A percentile compares a stretch with the other conserved stretches of the same genome.
These are phyloP conservation scores for Ustilago xerochloae DNA, from an alignment of 1,284 basidiomycete species.

Conservation along the genomic window DNA sequence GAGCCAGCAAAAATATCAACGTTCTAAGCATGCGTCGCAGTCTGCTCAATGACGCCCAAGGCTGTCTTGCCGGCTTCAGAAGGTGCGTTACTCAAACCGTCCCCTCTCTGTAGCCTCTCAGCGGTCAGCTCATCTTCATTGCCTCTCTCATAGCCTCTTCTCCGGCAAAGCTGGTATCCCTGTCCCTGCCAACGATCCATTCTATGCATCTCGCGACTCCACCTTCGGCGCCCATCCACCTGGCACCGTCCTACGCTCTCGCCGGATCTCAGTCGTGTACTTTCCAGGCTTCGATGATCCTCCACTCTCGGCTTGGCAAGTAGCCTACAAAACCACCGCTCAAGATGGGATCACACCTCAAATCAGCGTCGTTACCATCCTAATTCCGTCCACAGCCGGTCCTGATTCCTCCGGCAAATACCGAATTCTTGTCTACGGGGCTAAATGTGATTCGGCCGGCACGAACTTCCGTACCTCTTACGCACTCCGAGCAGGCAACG, in stretches of 20 bases:
- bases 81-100: slow-evolving; percentile 3
- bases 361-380: slow-evolving; percentile 47
- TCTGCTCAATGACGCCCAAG: slow-evolving; percentile 23
- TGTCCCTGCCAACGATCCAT: slow-evolving; percentile 42
- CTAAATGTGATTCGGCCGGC: slow-evolving; percentile 44
- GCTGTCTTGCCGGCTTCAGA: slow-evolving; percentile 29
- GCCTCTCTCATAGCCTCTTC: slow-evolving; percentile 13
- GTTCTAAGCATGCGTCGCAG: too few species aligned
- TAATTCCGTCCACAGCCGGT: slow-evolving; percentile 31
- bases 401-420: slow-evolving; percentile 36
- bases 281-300: slow-evolving; percentile 48
- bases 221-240: slow-evolving; percentile 19
- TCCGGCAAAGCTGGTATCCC: slow-evolving; percentile 24
- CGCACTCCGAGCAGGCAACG: slow-evolving; percentile 35
- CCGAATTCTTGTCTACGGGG: slow-evolving; percentile 31
- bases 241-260: slow-evolving; percentile 50
- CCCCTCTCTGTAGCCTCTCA: background rate
- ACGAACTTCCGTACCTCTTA: slow-evolving; percentile 49
- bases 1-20: too few species aligned
- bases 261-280: slow-evolving; percentile 42
- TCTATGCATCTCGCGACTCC: slow-evolving; percentile 44
- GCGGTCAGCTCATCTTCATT: background rate
- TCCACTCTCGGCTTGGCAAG: slow-evolving; percentile 47
- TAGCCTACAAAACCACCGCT: slow-evolving; percentile 48
- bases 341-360: slow-evolving; percentile 48